These are phyloP conservation scores for Tolypocladium album DNA, from an alignment of 2,329 filamentous ascomycete genomes.

Conservation along the genomic window DNA sequence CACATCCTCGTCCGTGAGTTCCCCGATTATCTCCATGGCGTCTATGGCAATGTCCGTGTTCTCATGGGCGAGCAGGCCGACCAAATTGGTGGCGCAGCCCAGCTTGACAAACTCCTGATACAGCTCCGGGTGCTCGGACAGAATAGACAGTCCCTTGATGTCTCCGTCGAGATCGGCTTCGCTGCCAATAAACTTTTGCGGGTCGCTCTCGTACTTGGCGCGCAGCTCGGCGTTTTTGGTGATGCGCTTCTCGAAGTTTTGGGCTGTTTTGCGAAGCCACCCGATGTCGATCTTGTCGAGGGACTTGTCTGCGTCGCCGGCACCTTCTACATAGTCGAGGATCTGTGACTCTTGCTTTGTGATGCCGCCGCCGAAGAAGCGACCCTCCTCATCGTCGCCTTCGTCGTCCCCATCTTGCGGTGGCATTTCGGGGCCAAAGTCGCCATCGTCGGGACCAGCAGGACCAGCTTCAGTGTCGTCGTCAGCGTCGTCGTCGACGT, in stretches of 20 bases:
- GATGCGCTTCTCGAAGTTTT: slow-evolving; percentile 85
- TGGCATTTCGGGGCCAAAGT: slow-evolving; percentile 31
- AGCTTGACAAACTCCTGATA: slow-evolving; percentile 72
- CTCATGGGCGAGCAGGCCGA: slow-evolving; percentile 79
- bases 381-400: slow-evolving; percentile 76
- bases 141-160: slow-evolving; percentile 75
- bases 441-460: slow-evolving; percentile 42
- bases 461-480: slow-evolving; percentile 36
- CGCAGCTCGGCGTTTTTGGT: slow-evolving; percentile 83
- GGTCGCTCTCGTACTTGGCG: slow-evolving; percentile 71
- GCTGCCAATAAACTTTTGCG: slow-evolving; percentile 70
- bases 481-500: slow-evolving; percentile 29
- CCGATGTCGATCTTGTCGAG: slow-evolving; percentile 70
- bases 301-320: slow-evolving; percentile 20
- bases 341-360: slow-evolving; percentile 70
- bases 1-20: slow-evolving; percentile 90
- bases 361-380: slow-evolving; percentile 92
- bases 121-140: slow-evolving; percentile 76
- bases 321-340: slow-evolving; percentile 72
- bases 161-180: slow-evolving; percentile 86
- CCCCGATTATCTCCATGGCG: slow-evolving; percentile 77
- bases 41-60: slow-evolving; percentile 96
- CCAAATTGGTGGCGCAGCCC: slow-evolving; percentile 62
- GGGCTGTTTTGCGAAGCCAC: slow-evolving; percentile 73
- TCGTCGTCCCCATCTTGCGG: slow-evolving; percentile 36